Conservation (phyloP, 257 asterid genomes). For the Solanum dulcamara region DNA sequence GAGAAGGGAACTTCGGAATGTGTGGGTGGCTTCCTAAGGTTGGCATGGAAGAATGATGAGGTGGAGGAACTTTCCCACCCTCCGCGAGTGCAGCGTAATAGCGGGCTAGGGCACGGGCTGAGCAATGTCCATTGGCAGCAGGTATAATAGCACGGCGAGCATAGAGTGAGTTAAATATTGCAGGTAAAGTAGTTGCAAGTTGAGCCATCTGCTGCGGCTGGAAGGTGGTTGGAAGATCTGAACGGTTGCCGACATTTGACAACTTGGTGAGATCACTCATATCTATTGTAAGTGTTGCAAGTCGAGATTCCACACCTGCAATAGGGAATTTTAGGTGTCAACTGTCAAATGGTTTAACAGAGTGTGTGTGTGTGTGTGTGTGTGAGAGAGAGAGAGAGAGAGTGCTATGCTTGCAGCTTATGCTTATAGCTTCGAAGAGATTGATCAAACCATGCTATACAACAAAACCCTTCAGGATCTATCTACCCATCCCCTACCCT, state of each 20-base stretch:
- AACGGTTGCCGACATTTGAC: constrained; percentile 32
- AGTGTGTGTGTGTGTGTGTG: not conserved
- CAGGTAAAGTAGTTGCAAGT: constrained; percentile 52
- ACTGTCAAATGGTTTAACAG: not conserved
- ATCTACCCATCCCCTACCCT: not conserved
- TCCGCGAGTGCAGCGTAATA: constrained; percentile 90
- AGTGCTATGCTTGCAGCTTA: not conserved
- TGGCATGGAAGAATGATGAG: constrained; percentile 54
- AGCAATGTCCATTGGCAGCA: constrained; percentile 89
- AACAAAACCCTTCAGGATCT: not conserved
- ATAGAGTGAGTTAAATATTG: constrained; percentile 61
- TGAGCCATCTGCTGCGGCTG: constrained; percentile 46
- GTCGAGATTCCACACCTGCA: constrained; percentile 92
- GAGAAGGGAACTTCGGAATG: constrained; percentile 51
- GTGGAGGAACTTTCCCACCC: constrained; percentile 53
- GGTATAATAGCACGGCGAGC: constrained; percentile 89
- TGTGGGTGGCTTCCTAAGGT: constrained; percentile 70
- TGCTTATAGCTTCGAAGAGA: not conserved
- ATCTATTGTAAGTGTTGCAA: constrained; percentile 77
- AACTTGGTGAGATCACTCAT: constrained; percentile 58
- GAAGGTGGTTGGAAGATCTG: constrained; percentile 65
- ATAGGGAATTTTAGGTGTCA: not conserved
- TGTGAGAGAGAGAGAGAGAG: not conserved
- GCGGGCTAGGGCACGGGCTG: constrained; percentile 96
- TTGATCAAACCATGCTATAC: not conserved